These are phyloP conservation scores for Lathyrus sativus DNA, from an alignment of 306 rosid genomes.

Conservation along the genomic window DNA sequence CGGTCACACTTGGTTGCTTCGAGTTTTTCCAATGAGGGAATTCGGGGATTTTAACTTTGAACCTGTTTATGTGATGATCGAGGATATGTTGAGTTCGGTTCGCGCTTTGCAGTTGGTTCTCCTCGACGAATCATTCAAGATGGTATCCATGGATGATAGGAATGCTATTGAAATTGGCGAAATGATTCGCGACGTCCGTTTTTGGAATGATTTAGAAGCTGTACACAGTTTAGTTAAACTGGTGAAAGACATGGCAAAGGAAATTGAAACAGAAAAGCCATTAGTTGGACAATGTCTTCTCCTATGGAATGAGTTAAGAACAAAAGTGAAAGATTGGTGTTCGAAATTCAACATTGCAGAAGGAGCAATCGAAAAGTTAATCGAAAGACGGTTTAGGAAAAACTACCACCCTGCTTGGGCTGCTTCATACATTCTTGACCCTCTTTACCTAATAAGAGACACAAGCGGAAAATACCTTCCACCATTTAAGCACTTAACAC, in stretches of 20 bases:
- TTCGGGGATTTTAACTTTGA: constrained; percentile 44
- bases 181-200: constrained; percentile 60
- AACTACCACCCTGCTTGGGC: constrained; percentile 82
- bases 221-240: constrained; percentile 62
- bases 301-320: constrained; percentile 79
- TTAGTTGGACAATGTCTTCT: constrained; percentile 86
- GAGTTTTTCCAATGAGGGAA: constrained; percentile 57
- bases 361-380: constrained; percentile 51
- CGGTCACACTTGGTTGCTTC: constrained; percentile 61
- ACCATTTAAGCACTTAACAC: constrained; percentile 58
- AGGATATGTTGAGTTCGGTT: constrained; percentile 59
- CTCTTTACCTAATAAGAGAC: constrained; percentile 58
- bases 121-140: constrained; percentile 59
- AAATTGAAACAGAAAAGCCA: constrained; percentile 76
- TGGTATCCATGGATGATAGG: constrained; percentile 66
- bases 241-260: constrained; percentile 75
- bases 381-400: constrained; percentile 62
- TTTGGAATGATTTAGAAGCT: constrained; percentile 81
- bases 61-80: constrained; percentile 53
- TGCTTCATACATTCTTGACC: constrained; percentile 67
- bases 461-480: constrained; percentile 71
- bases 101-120: constrained; percentile 64
- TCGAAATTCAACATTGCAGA: constrained; percentile 57
- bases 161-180: constrained; percentile 62
- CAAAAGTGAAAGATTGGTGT: constrained; percentile 73